Evolutionary conservation across 495 filamentous ascomycete species (phyloP), one percentile per base, ranked within the genome.

Genomic region (Aspergillus asperescens): DNA sequence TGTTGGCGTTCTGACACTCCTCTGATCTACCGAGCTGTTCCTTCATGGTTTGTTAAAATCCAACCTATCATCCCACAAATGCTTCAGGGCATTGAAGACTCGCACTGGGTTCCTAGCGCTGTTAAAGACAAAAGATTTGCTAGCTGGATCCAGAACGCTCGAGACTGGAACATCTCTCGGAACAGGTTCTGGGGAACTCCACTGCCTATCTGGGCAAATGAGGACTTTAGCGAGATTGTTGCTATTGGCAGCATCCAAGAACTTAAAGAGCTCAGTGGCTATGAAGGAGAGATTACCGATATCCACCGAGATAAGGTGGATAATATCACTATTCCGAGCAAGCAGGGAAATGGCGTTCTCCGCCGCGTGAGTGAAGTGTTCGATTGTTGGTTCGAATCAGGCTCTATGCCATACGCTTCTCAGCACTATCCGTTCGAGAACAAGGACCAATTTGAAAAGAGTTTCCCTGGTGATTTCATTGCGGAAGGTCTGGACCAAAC

Each of bases 111-210:
- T 9, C 93, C 93, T 1, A 82, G 78, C 1, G 87, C 89, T 57
- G 90, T 98, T 35, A 97, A 96, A 68, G 91, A 96, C 54, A 87
- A 85, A 50, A 80, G 93, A 24, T 98, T 98, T 62, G 78, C 82
- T 6, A 82, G 78, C 66, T 95, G 94, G 88, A 89, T 90, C 52
- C 75, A 79, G 29, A 95, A 92, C 65, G 90, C 93, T n/a, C 83
- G 87, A 35, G 93, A 98, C 70, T 98, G 93, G 93, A 96, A 96
- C 67, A 85, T 98, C 31, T 94, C 90, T 39, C 80, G 93, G 34
- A 96, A 95, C 67, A 81, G 93, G 47, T 98, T 95, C 69, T 98
- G 93, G 93, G 93, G 93, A 54, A 97, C 93, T 1, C 93, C 93
- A 0, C 80, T 98, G 24, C 93, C 93, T 0, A 61, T 97, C 34